Base-by-base conservation (phyloP, 2,329 filamentous ascomycete genomes). In the Aspergillus fijiensis region DNA sequence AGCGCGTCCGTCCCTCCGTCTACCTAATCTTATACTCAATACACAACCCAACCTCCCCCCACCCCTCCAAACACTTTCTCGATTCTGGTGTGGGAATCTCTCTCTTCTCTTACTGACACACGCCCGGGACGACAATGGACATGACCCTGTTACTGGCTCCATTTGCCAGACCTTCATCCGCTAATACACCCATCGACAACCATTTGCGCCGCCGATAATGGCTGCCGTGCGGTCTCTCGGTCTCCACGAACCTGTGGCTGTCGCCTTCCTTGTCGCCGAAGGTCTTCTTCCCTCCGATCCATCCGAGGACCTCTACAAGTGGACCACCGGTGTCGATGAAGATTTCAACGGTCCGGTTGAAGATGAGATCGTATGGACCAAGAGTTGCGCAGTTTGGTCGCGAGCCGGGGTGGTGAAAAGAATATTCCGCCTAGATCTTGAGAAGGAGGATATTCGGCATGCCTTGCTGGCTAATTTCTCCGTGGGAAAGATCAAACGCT, bases 201-300 rank as follows among this genome's bases (percentile, higher is more conserved):
- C 29, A 60, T 64, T 66, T 63, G 62, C 67, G 42, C 63, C 65
- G 67, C 63, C 65, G 66, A 77, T 69, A 70, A 99, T 99, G 96
- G 94, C 94, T 68, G 88, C 90, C 73, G 87, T 97, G 78, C 90
- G 87, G 76, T 97, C 94, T 65, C 85, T 97, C 71, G 95, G 95
- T 76, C 83, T 96, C 72, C 94, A 98, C 81, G 88, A 90, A 79
- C 93, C 96, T 62, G 86, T 90, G 62, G 92, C 89, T 65, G 83
- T 98, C 65, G 87, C 86, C 63, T 92, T 95, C 80, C 87, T 96
- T 65, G 85, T 96, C 67, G 84, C 88, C 67, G 93, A 98, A 76
- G 85, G 87, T 60, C 84, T 96, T 47, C 81, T 98, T 2, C 85
- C 89, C 19, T 76, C 83, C 50, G 84, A 95, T 63, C 85, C 90